Conservation (phyloP, 352 stramenopile genomes). For the Nothophytophthora sp. region DNA sequence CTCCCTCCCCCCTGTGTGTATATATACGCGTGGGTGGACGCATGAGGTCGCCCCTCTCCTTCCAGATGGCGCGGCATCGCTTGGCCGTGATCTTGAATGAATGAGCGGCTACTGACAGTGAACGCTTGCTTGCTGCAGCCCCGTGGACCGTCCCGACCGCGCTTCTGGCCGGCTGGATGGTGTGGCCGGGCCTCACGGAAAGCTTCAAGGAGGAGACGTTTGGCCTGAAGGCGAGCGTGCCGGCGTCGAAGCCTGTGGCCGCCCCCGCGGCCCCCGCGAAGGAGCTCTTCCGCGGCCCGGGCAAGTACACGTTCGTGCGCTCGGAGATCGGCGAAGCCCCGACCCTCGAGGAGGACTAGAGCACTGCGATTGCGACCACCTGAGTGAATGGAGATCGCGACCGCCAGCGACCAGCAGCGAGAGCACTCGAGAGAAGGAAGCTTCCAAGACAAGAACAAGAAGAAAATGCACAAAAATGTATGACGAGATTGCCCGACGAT, state of each 20-base stretch:
- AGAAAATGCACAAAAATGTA: no score
- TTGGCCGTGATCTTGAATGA: no score
- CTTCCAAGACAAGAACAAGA: conserved; percentile 6
- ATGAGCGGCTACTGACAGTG: no score
- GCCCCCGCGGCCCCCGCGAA: conserved; percentile 13
- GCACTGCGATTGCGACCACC: no score
- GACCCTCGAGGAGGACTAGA: conserved; percentile 69
- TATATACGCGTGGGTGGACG: not conserved
- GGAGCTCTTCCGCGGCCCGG: conserved; percentile 44
- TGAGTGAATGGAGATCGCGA: no score
- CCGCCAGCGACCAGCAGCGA: not conserved
- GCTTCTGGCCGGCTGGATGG: conserved; percentile 62
- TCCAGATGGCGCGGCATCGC: not conserved
- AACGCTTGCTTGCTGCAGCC: conserved; percentile 29
- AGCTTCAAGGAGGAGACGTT: conserved; percentile 78
- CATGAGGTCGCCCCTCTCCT: not conserved
- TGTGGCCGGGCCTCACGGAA: conserved; percentile 68
- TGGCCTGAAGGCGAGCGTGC: conserved; percentile 42
- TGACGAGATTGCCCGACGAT: conserved; percentile 6
- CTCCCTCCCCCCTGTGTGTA: not conserved
- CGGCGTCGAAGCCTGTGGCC: conserved; percentile 23
- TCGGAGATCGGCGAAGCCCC: conserved; percentile 75
- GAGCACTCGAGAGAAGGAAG: not conserved
- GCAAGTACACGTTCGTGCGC: conserved; percentile 85
- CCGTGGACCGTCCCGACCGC: conserved; percentile 55